Conservation (phyloP, 2,329 filamentous ascomycete species). For the Leptoxyphium fumago region DNA sequence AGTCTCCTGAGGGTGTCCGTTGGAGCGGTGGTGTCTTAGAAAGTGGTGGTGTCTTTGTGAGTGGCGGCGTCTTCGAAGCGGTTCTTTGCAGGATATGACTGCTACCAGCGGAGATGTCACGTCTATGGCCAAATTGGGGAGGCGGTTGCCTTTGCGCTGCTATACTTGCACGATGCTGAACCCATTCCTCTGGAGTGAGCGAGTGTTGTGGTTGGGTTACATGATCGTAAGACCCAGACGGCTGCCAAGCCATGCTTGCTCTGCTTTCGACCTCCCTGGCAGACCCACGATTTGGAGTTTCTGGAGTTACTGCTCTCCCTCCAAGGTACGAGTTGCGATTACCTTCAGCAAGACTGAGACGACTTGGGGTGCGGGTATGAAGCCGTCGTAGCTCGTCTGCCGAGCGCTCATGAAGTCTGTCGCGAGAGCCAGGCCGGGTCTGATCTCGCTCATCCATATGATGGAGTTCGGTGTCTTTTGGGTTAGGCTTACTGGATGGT, state of each 20-base stretch:
- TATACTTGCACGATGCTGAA: conserved; percentile 56
- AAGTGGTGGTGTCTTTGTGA: conserved; percentile 22
- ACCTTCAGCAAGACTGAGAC: conserved; percentile 12
- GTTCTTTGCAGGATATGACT: conserved; percentile 3
- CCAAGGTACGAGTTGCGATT: conserved; percentile 22
- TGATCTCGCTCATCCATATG: conserved; percentile 9
- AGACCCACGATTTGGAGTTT: conserved; percentile 14
- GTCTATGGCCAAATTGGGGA: conserved; percentile 13
- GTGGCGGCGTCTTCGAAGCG: conserved; percentile 23
- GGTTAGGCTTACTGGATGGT: conserved; percentile 36
- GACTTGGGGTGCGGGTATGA: conserved; percentile 5
- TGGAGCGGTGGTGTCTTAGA: conserved; percentile 18
- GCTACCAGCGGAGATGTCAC: conserved; percentile 9
- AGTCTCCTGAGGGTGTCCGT: conserved; percentile 31
- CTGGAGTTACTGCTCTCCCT: conserved; percentile 8
- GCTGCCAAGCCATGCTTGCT: conserved; percentile 66
- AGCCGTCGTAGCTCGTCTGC: conserved; percentile 6
- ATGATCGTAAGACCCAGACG: conserved; percentile 40
- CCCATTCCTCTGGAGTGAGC: conserved; percentile 67
- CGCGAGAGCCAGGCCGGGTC: conserved; percentile 13
- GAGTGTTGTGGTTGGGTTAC: conserved; percentile 33
- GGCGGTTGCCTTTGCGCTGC: conserved; percentile 38
- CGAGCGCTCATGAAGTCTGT: conserved; percentile 13
- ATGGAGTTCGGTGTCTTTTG: conserved; percentile 37
- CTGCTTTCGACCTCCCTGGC: conserved; percentile 35